phyloP scores from a whole-genome alignment of 2,329 filamentous ascomycete species.

The Fusarium begoniae region DNA sequence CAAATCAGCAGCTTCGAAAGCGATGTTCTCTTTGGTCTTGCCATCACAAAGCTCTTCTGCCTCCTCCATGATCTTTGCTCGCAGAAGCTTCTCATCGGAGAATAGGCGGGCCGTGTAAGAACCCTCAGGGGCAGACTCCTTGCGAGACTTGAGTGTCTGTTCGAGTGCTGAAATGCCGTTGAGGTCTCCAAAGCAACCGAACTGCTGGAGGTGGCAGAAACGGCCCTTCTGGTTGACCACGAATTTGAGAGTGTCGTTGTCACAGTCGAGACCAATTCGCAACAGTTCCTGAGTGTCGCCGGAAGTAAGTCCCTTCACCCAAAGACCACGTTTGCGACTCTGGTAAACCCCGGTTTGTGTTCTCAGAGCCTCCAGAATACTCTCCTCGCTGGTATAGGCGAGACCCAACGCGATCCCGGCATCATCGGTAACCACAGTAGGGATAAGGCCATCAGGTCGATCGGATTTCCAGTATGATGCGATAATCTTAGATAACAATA shows the following conservation, averaged over 20 bases:
- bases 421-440: conserved; percentile 92
- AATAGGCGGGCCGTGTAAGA: conserved; percentile 96
- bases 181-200: conserved; percentile 90
- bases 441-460: conserved; percentile 81
- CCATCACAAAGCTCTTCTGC: conserved; percentile 94
- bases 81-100: conserved; percentile 86
- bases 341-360: conserved; percentile 89
- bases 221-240: conserved; percentile 88
- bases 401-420: conserved; percentile 84
- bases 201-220: conserved; percentile 94
- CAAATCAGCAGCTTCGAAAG: conserved; percentile 93
- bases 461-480: conserved; percentile 82
- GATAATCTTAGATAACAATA: conserved; percentile 74
- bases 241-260: conserved; percentile 91
- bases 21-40: conserved; percentile 81
- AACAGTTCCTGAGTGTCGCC: conserved; percentile 93
- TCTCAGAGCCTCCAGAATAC: conserved; percentile 83
- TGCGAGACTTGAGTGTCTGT: conserved; percentile 84
- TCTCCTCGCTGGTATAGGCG: conserved; percentile 94
- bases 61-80: conserved; percentile 98
- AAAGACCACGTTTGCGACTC: conserved; percentile 92
- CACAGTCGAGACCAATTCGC: conserved; percentile 87
- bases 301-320: conserved; percentile 96
- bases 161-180: conserved; percentile 84
- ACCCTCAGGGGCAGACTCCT: conserved; percentile 81